phyloP scores from a whole-genome alignment of 371 early-diverging fungal genomes.

The Enteropsectra breve region DNA sequence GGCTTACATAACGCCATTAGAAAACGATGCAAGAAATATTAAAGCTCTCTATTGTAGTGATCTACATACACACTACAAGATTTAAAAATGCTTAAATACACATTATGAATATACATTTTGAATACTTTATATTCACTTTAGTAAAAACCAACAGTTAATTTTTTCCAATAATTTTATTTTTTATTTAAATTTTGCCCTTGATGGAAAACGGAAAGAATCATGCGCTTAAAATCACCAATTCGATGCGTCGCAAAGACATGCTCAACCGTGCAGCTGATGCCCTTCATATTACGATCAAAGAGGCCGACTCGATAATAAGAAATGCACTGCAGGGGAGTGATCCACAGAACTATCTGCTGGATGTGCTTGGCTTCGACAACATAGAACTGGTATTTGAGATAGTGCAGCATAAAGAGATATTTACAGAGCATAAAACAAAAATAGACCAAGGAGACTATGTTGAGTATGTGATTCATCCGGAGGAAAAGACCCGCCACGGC shows the following conservation, averaged over 20 bases:
- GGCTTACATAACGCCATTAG: too few species aligned
- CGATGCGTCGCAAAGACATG: slow-evolving; percentile 14
- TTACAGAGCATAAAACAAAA: slow-evolving; percentile 1
- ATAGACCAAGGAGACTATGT: slow-evolving; percentile 19
- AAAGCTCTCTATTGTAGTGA: too few species aligned
- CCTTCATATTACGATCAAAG: slow-evolving; percentile 37
- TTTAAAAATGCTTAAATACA: too few species aligned
- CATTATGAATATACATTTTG: too few species aligned
- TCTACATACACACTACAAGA: too few species aligned
- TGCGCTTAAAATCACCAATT: background rate
- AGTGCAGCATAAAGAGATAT: slow-evolving; percentile 20
- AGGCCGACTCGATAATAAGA: slow-evolving; percentile 36
- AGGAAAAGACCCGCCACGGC: slow-evolving; percentile 3
- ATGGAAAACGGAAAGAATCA: too few species aligned
- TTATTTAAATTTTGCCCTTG: too few species aligned
- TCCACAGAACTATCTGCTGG: slow-evolving; percentile 47
- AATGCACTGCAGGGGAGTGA: slow-evolving; percentile 28
- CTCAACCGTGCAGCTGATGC: slow-evolving; percentile 14
- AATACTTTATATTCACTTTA: too few species aligned
- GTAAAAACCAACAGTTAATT: too few species aligned
- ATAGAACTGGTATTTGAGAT: slow-evolving; percentile 40
- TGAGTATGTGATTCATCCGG: slow-evolving; percentile 38
- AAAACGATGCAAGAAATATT: too few species aligned
- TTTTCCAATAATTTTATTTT: too few species aligned
- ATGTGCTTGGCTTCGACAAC: slow-evolving; percentile 54